Evolutionary conservation across 768 basidiomycete genomes (phyloP).

Genomic region (Rhodosporidiobolus odoratus): DNA sequence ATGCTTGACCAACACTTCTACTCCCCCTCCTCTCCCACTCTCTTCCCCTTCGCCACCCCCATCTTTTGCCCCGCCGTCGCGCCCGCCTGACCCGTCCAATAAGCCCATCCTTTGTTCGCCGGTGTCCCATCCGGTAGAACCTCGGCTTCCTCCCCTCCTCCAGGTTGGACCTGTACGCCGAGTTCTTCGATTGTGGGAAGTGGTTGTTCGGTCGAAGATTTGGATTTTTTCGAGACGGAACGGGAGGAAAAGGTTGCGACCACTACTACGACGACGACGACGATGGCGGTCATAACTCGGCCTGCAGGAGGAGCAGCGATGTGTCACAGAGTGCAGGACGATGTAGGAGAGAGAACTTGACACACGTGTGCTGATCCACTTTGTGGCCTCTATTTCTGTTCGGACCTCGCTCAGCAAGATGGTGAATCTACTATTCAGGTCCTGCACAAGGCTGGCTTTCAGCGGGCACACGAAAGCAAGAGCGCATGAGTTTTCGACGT

Average conservation of each 20-base stretch:
- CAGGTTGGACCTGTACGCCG: slow-evolving; percentile 15
- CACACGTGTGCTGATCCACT: slow-evolving; percentile 48
- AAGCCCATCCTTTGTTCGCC: neutral
- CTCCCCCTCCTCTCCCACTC: neutral
- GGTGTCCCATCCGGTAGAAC: neutral
- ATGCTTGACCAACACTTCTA: neutral
- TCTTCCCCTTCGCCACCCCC: neutral
- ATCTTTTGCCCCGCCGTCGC: neutral
- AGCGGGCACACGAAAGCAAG: neutral
- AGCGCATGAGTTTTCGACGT: slow-evolving; percentile 1
- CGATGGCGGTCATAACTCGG: slow-evolving; percentile 36
- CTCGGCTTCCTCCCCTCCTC: slow-evolving; percentile 4
- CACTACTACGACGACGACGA: slow-evolving; percentile 23
- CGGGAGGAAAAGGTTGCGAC: slow-evolving; percentile 20
- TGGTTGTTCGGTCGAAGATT: neutral
- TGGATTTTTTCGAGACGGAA: neutral
- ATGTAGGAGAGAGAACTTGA: too few relatives aligned
- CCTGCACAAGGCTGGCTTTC: slow-evolving; percentile 39
- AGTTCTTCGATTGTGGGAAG: slow-evolving; percentile 25
- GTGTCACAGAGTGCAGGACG: neutral
- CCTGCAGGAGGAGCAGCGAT: neutral
- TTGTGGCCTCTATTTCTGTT: slow-evolving; percentile 50
- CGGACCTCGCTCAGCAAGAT: slow-evolving; percentile 49
- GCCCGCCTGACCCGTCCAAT: neutral
- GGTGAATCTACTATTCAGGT: slow-evolving; percentile 51